A percentile compares a stretch with the other conserved stretches of the same genome.
Evolutionary conservation across 2,329 filamentous ascomycete species (phyloP).

Genomic region (Arachnopeziza araneosa): DNA sequence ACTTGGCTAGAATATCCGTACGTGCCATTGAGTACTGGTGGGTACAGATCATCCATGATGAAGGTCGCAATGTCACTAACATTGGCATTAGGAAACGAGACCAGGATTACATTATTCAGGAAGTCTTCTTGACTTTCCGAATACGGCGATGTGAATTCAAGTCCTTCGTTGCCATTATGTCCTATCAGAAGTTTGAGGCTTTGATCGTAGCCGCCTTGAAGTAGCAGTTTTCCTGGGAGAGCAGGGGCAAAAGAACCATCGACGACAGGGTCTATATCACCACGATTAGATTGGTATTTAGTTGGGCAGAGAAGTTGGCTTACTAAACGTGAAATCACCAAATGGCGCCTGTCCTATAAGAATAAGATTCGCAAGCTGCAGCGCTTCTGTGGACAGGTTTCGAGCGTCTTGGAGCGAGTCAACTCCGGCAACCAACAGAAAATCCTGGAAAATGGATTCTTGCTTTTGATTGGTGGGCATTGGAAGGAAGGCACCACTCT

Average conservation of each 20-base stretch:
- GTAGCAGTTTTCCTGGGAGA: slow-evolving; percentile 40
- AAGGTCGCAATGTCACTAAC: neutral
- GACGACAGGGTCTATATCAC: slow-evolving; percentile 33
- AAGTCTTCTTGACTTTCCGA: neutral
- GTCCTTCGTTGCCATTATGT: slow-evolving; percentile 39
- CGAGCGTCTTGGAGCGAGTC: slow-evolving; percentile 32
- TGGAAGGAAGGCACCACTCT: slow-evolving; percentile 22
- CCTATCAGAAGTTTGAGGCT: slow-evolving; percentile 40
- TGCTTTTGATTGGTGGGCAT: slow-evolving; percentile 8
- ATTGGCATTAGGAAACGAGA: neutral
- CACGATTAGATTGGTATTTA: neutral
- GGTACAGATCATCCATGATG: slow-evolving; percentile 36
- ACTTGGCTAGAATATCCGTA: slow-evolving; percentile 40
- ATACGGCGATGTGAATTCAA: slow-evolving; percentile 34
- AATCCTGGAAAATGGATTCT: slow-evolving; percentile 21
- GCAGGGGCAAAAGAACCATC: slow-evolving; percentile 45
- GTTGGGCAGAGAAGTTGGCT: slow-evolving; percentile 6
- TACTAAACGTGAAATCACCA: slow-evolving; percentile 37
- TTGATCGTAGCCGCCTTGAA: slow-evolving; percentile 39
- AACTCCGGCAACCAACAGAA: slow-evolving; percentile 29
- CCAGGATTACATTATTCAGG: neutral
- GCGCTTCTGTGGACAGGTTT: slow-evolving; percentile 7
- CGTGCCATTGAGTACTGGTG: slow-evolving; percentile 38
- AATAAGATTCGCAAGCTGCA: slow-evolving; percentile 22
- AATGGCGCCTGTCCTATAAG: slow-evolving; percentile 32